Evolutionary conservation across 2,329 filamentous ascomycete species (phyloP).

Genomic region (Fusarium poae): DNA sequence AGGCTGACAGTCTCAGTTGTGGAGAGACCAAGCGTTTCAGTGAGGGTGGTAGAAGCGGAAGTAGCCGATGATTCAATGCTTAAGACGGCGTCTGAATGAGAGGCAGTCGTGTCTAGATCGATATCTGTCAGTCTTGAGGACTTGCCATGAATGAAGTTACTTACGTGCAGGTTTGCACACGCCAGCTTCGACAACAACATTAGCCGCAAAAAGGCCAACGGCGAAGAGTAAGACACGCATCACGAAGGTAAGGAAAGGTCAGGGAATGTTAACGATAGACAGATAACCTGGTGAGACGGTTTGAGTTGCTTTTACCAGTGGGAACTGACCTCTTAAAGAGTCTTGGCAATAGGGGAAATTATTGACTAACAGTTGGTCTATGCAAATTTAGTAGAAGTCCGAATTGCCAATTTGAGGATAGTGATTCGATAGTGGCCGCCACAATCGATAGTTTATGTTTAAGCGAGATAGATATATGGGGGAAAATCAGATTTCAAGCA

Average conservation of each 20-base stretch:
- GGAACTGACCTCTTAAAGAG: neutral
- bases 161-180: conserved; percentile 14
- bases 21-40: neutral
- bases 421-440: neutral
- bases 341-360: neutral
- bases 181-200: conserved; percentile 8
- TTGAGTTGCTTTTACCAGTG: no score
- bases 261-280: conserved; percentile 15
- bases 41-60: neutral
- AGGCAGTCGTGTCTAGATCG: neutral
- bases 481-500: neutral
- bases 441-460: neutral
- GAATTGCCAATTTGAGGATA: neutral
- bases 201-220: neutral
- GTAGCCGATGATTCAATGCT: neutral
- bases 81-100: neutral
- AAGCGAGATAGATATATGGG: neutral
- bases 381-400: neutral
- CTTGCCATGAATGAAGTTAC: fast-evolving
- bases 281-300: neutral
- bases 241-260: neutral
- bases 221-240: conserved; percentile 8
- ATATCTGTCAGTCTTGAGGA: neutral
- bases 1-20: neutral
- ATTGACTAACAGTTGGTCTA: fast-evolving